Percentiles rank a stretch among this genome's conserved stretches.
phyloP scores from a whole-genome alignment of 352 stramenopile species.

The Phytopythium montanum region DNA sequence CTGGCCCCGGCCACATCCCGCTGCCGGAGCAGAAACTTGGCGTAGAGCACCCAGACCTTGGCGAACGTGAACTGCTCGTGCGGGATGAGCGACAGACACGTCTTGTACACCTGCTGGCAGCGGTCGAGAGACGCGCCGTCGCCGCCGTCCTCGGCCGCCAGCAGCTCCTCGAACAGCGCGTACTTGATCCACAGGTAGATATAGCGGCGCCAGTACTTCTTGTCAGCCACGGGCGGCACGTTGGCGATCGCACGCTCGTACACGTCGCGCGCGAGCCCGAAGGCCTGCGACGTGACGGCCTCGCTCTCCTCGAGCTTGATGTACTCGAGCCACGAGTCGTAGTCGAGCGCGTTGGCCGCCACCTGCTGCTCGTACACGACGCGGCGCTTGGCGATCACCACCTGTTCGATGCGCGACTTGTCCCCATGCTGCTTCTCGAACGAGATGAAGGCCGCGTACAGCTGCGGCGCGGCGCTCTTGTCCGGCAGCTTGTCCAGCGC shows the following conservation, averaged over 20 bases:
- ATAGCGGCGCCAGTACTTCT: conserved; percentile 98
- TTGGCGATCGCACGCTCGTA: conserved; percentile 96
- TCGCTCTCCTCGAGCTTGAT: conserved; percentile 96
- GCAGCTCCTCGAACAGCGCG: conserved; percentile 96
- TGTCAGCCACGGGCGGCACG: conserved; percentile 93
- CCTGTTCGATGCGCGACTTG: conserved; percentile 94
- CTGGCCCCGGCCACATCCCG: conserved; percentile 91
- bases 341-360: conserved; percentile 90
- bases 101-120: conserved; percentile 93
- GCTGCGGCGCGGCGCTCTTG: conserved; percentile 86
- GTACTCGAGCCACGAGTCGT: conserved; percentile 99
- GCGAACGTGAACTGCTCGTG: conserved; percentile 97
- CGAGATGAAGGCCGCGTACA: conserved; percentile 95
- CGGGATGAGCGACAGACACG: conserved; percentile 92
- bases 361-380: conserved; percentile 95
- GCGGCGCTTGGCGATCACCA: conserved; percentile 94
- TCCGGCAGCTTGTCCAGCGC: conserved; percentile 67
- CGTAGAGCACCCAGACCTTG: conserved; percentile 98
- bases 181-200: conserved; percentile 99
- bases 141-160: conserved; percentile 60
- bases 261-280: conserved; percentile 87
- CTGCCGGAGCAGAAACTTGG: conserved; percentile 96
- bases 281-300: conserved; percentile 44
- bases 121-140: conserved; percentile 46
- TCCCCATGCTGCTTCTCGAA: conserved; percentile 99